Evolutionary conservation across 768 basidiomycete species (phyloP).

Genomic region (Glaciozyma martinii): DNA sequence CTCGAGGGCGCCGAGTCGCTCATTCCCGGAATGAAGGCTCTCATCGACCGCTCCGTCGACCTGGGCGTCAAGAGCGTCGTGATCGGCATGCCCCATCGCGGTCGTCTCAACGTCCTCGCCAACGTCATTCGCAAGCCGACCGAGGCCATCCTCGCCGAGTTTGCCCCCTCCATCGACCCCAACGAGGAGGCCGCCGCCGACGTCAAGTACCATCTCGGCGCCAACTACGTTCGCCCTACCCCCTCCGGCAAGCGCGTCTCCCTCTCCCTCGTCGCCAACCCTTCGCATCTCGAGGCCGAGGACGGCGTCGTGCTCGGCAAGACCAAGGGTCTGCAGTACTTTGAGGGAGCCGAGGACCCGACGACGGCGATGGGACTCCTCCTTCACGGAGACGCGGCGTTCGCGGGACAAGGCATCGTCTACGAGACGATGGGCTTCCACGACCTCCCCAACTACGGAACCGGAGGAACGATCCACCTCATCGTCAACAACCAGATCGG

Average conservation of each 20-base stretch:
- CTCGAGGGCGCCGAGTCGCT: slow-evolving; percentile 96
- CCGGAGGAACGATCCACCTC: slow-evolving; percentile 94
- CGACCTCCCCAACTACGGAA: slow-evolving; percentile 88
- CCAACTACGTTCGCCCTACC: slow-evolving; percentile 96
- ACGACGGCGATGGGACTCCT: slow-evolving; percentile 83
- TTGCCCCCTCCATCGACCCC: slow-evolving; percentile 60
- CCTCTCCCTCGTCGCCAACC: slow-evolving; percentile 94
- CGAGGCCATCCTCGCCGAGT: slow-evolving; percentile 96
- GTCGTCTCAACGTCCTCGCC: slow-evolving; percentile 91
- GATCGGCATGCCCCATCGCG: slow-evolving; percentile 99
- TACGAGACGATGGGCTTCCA: slow-evolving; percentile 99
- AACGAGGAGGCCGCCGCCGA: slow-evolving; percentile 83
- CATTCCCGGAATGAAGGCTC: slow-evolving; percentile 98
- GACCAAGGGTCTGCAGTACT: slow-evolving; percentile 92
- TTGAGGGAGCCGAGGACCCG: slow-evolving; percentile 60
- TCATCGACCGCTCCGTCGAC: slow-evolving; percentile 97
- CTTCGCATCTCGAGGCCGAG: slow-evolving; percentile 93
- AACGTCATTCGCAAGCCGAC: slow-evolving; percentile 98
- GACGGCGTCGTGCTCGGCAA: slow-evolving; percentile 98
- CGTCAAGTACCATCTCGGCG: slow-evolving; percentile 98
- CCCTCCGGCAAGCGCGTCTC: slow-evolving; percentile 97
- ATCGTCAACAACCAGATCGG: slow-evolving; percentile 99
- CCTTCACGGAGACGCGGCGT: slow-evolving; percentile 95
- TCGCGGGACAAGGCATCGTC: slow-evolving; percentile 94
- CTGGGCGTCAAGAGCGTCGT: slow-evolving; percentile 91